These are phyloP conservation scores for Penicillium sp. DNA, from an alignment of 2,329 filamentous ascomycete genomes.

Conservation along the genomic window DNA sequence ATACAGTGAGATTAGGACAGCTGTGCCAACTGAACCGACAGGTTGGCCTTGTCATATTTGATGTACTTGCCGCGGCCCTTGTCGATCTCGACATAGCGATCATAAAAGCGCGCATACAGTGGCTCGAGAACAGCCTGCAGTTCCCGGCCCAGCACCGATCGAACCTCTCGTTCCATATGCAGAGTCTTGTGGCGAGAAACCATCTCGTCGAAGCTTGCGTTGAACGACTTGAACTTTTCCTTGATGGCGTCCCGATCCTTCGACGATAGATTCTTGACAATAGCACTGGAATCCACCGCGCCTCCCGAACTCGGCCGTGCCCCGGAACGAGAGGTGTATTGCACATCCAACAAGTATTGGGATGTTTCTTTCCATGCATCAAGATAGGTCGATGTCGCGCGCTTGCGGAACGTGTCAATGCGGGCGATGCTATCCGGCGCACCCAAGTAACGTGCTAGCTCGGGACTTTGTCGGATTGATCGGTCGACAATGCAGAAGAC, in stretches of 20 bases:
- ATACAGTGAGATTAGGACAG: conserved; percentile 8
- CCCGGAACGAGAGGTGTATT: conserved; percentile 71
- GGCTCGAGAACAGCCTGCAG: conserved; percentile 90
- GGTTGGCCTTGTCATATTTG: conserved; percentile 85
- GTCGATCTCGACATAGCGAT: conserved; percentile 94
- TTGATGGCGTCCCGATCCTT: conserved; percentile 97
- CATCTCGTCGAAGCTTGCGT: conserved; percentile 82
- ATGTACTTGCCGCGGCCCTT: conserved; percentile 98
- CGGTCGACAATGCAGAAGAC: conserved; percentile 78
- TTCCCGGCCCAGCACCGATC: conserved; percentile 71
- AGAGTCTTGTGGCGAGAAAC: conserved; percentile 74
- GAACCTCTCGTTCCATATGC: conserved; percentile 86
- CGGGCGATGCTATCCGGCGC: conserved; percentile 57
- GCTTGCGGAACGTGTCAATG: conserved; percentile 82
- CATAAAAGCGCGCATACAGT: conserved; percentile 91
- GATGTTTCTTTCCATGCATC: conserved; percentile 86
- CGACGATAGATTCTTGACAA: conserved; percentile 74
- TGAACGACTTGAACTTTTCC: conserved; percentile 90
- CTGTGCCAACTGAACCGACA: conserved; percentile 57
- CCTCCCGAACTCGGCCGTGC: conserved; percentile 65
- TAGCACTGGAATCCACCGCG: conserved; percentile 67
- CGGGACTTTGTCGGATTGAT: conserved; percentile 68
- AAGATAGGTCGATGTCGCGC: conserved; percentile 72
- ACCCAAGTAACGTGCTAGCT: conserved; percentile 65
- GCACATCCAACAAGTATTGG: conserved; percentile 78